Conservation (phyloP, 257 asterid genomes). For the Solanum medicagineum region DNA sequence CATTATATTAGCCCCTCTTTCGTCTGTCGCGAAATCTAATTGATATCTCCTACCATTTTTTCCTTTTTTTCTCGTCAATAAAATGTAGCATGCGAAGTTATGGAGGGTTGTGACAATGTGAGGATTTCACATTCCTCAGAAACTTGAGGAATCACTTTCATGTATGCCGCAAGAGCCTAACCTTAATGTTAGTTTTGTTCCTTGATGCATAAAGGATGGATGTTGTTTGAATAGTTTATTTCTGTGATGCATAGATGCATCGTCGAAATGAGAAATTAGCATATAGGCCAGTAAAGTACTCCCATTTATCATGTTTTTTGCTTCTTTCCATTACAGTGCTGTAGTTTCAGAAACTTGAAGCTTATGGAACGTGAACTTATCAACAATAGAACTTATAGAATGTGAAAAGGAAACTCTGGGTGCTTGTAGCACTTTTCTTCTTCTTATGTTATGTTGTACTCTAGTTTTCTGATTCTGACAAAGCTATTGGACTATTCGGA, state of each 20-base stretch:
- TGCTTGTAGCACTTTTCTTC: neutral
- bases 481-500: constrained; percentile 2
- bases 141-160: neutral
- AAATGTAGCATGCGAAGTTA: neutral
- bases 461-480: neutral
- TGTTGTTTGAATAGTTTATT: neutral
- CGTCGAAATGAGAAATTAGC: neutral
- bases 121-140: neutral
- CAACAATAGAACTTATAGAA: neutral
- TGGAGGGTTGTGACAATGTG: neutral
- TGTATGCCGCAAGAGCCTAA: neutral
- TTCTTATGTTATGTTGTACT: neutral
- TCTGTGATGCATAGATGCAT: neutral
- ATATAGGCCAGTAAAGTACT: neutral
- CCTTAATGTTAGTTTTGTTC: neutral
- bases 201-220: neutral
- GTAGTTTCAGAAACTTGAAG: neutral
- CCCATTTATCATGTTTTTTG: neutral
- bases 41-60: neutral
- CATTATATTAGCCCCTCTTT: neutral
- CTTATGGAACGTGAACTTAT: neutral
- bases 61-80: neutral
- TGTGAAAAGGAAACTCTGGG: neutral
- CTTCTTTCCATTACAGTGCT: neutral
- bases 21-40: neutral